A percentile compares a stretch with the other conserved stretches of the same genome.
Conservation (phyloP, 345 rosid species). For the Melastoma malabathricum region DNA sequence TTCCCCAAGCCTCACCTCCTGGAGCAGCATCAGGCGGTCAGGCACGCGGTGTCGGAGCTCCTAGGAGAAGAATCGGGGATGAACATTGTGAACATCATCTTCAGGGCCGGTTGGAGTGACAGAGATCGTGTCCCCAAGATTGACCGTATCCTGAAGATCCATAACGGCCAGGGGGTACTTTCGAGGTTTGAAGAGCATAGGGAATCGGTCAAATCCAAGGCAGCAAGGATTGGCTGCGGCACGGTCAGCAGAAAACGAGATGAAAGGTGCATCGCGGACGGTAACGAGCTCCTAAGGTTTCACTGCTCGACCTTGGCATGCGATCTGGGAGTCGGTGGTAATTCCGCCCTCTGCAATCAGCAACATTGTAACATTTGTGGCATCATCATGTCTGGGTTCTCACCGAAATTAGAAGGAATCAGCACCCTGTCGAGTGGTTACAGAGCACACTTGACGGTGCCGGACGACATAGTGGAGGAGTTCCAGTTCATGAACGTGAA, state of each 20-base stretch:
- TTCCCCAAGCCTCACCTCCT: slow-evolving; percentile 43
- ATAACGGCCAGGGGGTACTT: slow-evolving; percentile 58
- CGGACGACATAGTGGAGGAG: slow-evolving; percentile 72
- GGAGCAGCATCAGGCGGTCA: slow-evolving; percentile 58
- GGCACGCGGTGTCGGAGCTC: slow-evolving; percentile 74
- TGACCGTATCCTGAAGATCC: slow-evolving; percentile 67
- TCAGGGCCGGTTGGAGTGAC: slow-evolving; percentile 65
- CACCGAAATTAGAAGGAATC: slow-evolving; percentile 10
- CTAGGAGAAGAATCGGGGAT: slow-evolving; percentile 66
- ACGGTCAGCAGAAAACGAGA: slow-evolving; percentile 51
- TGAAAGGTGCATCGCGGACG: slow-evolving; percentile 9
- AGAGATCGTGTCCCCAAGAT: slow-evolving; percentile 28
- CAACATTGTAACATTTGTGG: slow-evolving; percentile 6
- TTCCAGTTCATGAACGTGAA: slow-evolving; percentile 90
- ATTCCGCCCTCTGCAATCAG: slow-evolving; percentile 7
- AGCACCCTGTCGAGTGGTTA: slow-evolving; percentile 60
- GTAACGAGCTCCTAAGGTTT: slow-evolving; percentile 13
- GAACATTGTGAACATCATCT: slow-evolving; percentile 74
- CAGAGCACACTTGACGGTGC: slow-evolving; percentile 79
- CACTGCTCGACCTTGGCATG: slow-evolving; percentile 12
- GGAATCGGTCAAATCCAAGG: slow-evolving; percentile 66
- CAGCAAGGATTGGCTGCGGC: slow-evolving; percentile 17
- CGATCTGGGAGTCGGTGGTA: slow-evolving; percentile 7
- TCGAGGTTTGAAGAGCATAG: slow-evolving; percentile 82
- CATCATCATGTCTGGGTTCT: slow-evolving; percentile 9